Evolutionary conservation across 805 yeast species (phyloP), one percentile per base, ranked within the genome.

Genomic region (Ogataea naganishii): DNA sequence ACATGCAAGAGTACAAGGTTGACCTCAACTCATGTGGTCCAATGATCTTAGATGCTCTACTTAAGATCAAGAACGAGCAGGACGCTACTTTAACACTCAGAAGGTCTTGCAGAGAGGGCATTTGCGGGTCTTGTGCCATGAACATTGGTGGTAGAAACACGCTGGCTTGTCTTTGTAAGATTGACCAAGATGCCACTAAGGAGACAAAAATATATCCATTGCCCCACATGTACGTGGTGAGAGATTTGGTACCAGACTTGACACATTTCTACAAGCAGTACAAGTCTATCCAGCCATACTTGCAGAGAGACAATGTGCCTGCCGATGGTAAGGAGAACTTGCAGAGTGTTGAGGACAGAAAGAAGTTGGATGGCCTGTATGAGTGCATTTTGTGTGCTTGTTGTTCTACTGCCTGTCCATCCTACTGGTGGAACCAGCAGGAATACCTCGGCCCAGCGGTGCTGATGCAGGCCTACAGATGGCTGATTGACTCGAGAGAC

Each of bases 401-500:
- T 66, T 89, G 98, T 64, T 88, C 96, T 20, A 92, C 98, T 30
- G 79, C 97, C 13, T 92, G 98, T 69, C 98, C 98, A 32, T 88
- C 97, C 3, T 92, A 92, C 73, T 92, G 98, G 98, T 92, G 98
- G 98, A 92, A 92, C 66, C 95, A 85, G 66, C 95, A 88, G 64
- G 94, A 92, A 69, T 92, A 92, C 64, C 68, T 92, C 48, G 98
- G 98, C 34, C 98, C 98, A 16, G 98, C 98, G 18, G 97, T 92
- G 32, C 73, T 92, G 60, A 83, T 92, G 96, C 98, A 92, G 71
- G 96, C 97, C 33, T 92, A 78, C 73, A 80, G 98, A 69, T 92
- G 98, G 98, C 77, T 92, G 70, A 75, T 86, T 38, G 98, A 92
- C 62, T 80, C 95, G 24, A 80, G 98, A 69, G 98, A 92, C 64